These are phyloP conservation scores for Penicillium glabrum DNA, from an alignment of 2,329 filamentous ascomycete genomes.

Conservation along the genomic window DNA sequence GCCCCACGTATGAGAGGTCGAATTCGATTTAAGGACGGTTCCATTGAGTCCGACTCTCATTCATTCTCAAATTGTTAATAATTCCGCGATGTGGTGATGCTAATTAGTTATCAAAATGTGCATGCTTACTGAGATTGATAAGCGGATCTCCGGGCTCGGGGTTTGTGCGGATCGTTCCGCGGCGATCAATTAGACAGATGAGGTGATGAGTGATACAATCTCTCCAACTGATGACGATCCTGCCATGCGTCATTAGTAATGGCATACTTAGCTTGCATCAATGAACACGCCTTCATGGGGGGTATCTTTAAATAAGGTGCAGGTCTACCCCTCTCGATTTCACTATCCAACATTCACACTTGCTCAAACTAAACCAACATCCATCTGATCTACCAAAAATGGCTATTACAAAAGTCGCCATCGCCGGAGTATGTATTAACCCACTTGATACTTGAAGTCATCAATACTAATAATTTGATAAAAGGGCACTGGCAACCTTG, in stretches of 20 bases:
- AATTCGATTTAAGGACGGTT: no score
- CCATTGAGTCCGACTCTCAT: no score
- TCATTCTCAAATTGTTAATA: no score
- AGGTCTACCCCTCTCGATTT: background rate
- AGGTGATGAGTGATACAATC: background rate
- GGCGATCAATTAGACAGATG: background rate
- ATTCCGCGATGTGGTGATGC: no score
- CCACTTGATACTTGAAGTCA: no score
- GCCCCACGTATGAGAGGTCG: no score
- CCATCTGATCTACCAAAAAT: background rate
- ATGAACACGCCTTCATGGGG: background rate
- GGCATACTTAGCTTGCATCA: no score
- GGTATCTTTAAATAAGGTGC: background rate
- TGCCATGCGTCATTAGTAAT: background rate
- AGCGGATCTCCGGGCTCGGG: background rate
- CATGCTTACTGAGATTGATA: background rate
- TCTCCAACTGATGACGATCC: background rate
- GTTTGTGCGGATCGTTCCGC: background rate
- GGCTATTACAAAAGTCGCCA: conserved; percentile 11
- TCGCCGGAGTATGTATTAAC: conserved; percentile 8
- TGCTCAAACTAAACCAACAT: background rate
- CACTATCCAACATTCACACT: background rate
- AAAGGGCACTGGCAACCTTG: conserved; percentile 14
- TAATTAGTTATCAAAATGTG: no score
- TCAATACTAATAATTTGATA: background rate